Conservation (phyloP, 306 rosid genomes). For the Hippophae gyantsensis region DNA sequence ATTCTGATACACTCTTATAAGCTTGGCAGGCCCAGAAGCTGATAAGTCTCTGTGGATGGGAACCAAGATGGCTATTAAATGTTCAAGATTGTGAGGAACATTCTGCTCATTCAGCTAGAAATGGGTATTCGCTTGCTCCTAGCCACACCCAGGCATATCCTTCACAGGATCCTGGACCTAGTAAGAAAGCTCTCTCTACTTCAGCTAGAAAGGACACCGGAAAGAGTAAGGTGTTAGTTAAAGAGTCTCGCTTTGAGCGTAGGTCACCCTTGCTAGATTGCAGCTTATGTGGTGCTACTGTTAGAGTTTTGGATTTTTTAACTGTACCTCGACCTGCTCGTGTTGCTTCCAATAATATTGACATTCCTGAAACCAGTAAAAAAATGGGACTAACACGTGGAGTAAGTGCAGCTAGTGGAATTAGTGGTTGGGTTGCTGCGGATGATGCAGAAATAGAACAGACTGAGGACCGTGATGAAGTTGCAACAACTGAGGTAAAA, state of each 20-base stretch:
- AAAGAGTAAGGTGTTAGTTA: conserved; percentile 56
- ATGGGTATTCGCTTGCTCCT: conserved; percentile 73
- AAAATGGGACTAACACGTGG: conserved; percentile 97
- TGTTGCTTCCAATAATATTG: conserved; percentile 55
- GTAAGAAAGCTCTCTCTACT: conserved; percentile 61
- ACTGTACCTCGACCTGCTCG: conserved; percentile 77
- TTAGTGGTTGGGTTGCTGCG: conserved; percentile 87
- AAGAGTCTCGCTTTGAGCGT: conserved; percentile 61
- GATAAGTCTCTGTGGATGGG: conserved; percentile 99
- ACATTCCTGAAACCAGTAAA: conserved; percentile 75
- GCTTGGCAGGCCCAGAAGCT: conserved; percentile 83
- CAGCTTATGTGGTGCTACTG: conserved; percentile 92
- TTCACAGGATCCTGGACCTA: conserved; percentile 57
- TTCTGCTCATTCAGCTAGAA: conserved; percentile 97
- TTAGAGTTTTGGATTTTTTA: conserved; percentile 68
- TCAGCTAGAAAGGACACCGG: conserved; percentile 66
- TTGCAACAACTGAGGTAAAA: conserved; percentile 66
- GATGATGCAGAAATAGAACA: conserved; percentile 85
- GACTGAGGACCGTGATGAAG: conserved; percentile 91
- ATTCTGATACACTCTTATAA: conserved; percentile 20
- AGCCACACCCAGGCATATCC: conserved; percentile 57
- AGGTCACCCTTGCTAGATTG: conserved; percentile 85
- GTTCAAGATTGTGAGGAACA: conserved; percentile 96
- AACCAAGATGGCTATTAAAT: conserved; percentile 88
- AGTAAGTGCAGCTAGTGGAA: conserved; percentile 97